Evolutionary conservation across 495 filamentous ascomycete genomes (phyloP), one percentile per base, ranked within the genome.

Genomic region (Penicillium odoratum): DNA sequence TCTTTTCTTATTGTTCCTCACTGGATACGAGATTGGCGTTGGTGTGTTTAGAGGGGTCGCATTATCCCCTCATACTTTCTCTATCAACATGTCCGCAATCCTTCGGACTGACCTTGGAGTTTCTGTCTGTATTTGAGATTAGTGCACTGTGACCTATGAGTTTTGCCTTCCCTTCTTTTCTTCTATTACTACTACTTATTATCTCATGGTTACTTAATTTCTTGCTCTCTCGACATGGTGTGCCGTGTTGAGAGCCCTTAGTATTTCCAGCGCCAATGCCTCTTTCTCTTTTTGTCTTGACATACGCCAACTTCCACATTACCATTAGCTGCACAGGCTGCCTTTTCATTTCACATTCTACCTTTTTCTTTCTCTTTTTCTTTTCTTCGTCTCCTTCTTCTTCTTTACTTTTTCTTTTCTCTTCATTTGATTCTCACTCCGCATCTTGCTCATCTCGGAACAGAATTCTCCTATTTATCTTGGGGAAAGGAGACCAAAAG

Each of bases 1-100:
- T 44, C 9, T 25, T 36, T 31, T 15, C 38, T 36, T 28, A 33
- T 54, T 33, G 33, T 40, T 55, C 66, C 60, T 56, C 62, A 61
- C 58, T 67, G 69, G 73, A 70, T 73, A 66, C 66, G 72, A 73
- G 65, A 73, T 62, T 70, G 75, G 75, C 75, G 75, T 78, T 78
- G 70, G 74, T 70, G 71, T 73, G 63, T 64, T 63, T 53, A 55
- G 50, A 53, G 47, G 61, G 51, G 55, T 59, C 53, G 57, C 64
- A 62, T 70, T 72, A 53, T 63, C 69, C 62, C 64, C 68, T 72
- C 59, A 65, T 62, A 57, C 56, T 58, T 26, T 65, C 55, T 28
- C 61, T 57, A 60, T 55, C 40, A 44, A 26, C 25, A 57, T 56
- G 53, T 56, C 51, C 30, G 47, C 54, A 50, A 56, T 21, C 11